phyloP scores from a whole-genome alignment of 495 filamentous ascomycete genomes.

The Lindgomyces ingoldianus region DNA sequence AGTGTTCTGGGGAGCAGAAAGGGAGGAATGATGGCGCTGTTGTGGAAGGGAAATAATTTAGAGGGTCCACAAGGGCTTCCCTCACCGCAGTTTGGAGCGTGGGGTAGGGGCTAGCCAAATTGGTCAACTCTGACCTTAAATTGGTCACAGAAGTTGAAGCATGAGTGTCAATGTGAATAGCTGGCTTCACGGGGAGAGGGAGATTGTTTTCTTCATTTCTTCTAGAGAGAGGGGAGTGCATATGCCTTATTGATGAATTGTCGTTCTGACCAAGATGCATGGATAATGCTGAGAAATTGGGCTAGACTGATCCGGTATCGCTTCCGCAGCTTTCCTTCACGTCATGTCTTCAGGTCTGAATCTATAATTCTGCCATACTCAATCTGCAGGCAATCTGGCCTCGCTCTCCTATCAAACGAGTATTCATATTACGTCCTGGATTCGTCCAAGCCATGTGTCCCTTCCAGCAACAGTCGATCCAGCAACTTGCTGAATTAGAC shows the following conservation, averaged over 20 bases:
- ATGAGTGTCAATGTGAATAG: background rate
- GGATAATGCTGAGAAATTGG: background rate
- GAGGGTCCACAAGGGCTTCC: background rate
- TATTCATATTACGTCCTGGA: background rate
- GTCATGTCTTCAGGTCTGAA: background rate
- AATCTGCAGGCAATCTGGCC: background rate
- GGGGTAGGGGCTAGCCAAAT: background rate
- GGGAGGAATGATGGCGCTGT: background rate
- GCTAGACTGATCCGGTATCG: background rate
- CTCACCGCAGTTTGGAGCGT: slow-evolving; percentile 26
- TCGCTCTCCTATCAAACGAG: background rate
- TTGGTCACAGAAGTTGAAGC: slow-evolving; percentile 3
- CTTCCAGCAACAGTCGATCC: too few relatives aligned
- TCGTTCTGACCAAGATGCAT: background rate
- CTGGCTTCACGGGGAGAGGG: background rate
- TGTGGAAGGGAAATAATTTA: slow-evolving; percentile 22
- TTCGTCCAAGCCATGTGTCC: background rate
- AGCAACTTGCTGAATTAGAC: too few relatives aligned
- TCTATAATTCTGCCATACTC: background rate
- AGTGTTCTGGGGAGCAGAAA: background rate
- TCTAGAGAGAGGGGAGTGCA: background rate
- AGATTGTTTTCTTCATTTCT: background rate
- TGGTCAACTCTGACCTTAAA: slow-evolving; percentile 7
- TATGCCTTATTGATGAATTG: background rate
- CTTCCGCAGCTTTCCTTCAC: background rate